phyloP scores from a whole-genome alignment of 345 rosid species.

The Dovyalis caffra region DNA sequence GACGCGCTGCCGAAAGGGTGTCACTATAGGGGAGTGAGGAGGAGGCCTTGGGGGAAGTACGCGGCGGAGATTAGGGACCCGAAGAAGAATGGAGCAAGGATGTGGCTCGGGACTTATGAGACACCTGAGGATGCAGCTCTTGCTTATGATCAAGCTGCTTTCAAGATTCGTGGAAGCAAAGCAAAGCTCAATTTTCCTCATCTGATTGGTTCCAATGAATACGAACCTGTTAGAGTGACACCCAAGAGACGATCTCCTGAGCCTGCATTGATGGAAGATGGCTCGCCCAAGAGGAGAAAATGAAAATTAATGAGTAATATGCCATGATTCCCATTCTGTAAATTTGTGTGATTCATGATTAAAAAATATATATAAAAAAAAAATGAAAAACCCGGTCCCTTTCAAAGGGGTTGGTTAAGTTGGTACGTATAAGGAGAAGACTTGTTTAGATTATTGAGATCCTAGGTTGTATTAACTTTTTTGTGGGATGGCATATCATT shows the following conservation, averaged over 20 bases:
- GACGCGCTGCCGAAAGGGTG: background rate
- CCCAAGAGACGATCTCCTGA: conserved; percentile 4
- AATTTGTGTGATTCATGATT: too few species aligned
- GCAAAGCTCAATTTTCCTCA: conserved; percentile 43
- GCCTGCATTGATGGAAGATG: too few species aligned
- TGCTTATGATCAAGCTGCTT: conserved; percentile 37
- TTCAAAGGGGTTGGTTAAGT: too few species aligned
- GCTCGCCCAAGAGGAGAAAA: too few species aligned
- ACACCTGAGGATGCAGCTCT: conserved; percentile 59
- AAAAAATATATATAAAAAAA: too few species aligned
- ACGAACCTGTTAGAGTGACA: conserved; percentile 19
- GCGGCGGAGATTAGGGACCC: conserved; percentile 75
- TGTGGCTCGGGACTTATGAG: conserved; percentile 72
- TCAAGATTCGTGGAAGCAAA: conserved; percentile 32
- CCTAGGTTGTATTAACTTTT: too few species aligned
- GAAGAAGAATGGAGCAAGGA: conserved; percentile 59
- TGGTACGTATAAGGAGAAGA: too few species aligned
- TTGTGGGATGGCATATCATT: too few species aligned
- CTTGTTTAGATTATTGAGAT: too few species aligned
- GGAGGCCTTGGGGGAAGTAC: conserved; percentile 71
- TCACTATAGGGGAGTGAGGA: conserved; percentile 32
- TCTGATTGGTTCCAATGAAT: conserved; percentile 18
- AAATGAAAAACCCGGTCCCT: too few species aligned
- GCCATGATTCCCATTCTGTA: too few species aligned
- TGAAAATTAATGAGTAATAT: too few species aligned